These are phyloP conservation scores for Pythium utonaiense DNA, from an alignment of 352 stramenopile genomes.

Conservation along the genomic window DNA sequence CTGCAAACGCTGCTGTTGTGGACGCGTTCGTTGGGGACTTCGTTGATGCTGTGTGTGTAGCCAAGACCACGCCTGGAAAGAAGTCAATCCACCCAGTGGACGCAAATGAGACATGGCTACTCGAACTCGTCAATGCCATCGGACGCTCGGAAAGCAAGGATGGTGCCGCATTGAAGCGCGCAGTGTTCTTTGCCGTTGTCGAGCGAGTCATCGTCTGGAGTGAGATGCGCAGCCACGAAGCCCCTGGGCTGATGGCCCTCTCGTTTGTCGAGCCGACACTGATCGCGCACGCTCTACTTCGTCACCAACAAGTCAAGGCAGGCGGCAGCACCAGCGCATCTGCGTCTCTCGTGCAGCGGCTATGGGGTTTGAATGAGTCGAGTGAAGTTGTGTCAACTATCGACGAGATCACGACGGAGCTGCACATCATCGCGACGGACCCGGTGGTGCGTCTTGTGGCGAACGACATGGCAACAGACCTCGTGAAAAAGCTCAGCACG, in stretches of 20 bases:
- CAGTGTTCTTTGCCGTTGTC: slow-evolving; percentile 6
- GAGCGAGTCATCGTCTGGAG: not conserved
- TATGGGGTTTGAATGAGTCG: not conserved
- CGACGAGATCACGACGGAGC: not conserved
- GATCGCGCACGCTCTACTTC: not conserved
- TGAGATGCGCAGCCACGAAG: slow-evolving; percentile 2
- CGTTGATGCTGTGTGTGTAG: slow-evolving; percentile 1
- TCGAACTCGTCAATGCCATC: slow-evolving; percentile 15
- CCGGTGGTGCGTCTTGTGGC: not conserved
- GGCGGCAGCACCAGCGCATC: not conserved
- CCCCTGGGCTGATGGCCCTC: not conserved
- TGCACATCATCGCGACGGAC: slow-evolving; percentile 7
- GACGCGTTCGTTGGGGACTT: slow-evolving; percentile 8
- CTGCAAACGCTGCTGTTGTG: not conserved
- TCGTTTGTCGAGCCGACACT: not conserved
- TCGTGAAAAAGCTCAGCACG: slow-evolving; percentile 6
- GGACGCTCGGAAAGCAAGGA: not conserved
- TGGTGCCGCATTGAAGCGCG: not conserved
- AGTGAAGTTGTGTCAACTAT: not conserved
- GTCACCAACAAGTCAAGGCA: not conserved
- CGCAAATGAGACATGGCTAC: slow-evolving; percentile 15
- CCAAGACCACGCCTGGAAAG: slow-evolving; percentile 2
- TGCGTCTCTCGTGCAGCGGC: not conserved
- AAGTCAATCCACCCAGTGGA: slow-evolving; percentile 1
- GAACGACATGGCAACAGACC: slow-evolving; percentile 4